These are phyloP conservation scores for Ligustrum vulgare DNA, from an alignment of 257 asterid species.

Conservation along the genomic window DNA sequence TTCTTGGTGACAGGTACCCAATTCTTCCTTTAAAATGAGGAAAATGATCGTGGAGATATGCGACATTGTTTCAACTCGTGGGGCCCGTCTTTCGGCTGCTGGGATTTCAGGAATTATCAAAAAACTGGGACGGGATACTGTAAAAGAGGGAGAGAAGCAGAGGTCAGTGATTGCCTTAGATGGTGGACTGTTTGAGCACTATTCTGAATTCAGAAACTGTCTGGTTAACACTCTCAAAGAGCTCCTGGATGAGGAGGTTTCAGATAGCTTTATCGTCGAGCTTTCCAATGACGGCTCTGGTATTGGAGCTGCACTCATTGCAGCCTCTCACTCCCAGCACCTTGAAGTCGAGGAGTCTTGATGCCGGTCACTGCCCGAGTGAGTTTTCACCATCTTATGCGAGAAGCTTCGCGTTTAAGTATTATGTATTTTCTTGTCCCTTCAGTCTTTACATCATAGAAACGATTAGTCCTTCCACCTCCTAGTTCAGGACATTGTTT, in stretches of 20 bases:
- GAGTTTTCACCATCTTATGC: neutral
- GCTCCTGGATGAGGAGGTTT: slow-evolving; percentile 59
- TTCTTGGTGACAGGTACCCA: slow-evolving; percentile 45
- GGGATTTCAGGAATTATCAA: slow-evolving; percentile 74
- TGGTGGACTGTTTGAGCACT: slow-evolving; percentile 78
- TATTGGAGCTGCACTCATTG: slow-evolving; percentile 88
- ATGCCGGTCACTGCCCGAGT: slow-evolving; percentile 8
- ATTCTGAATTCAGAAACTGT: slow-evolving; percentile 60
- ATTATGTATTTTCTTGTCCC: slow-evolving; percentile 14
- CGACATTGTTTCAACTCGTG: slow-evolving; percentile 71
- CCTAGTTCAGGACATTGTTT: slow-evolving; percentile 13
- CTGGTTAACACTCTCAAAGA: slow-evolving; percentile 63
- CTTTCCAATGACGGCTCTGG: slow-evolving; percentile 86
- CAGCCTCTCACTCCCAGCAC: slow-evolving; percentile 85
- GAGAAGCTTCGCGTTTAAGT: neutral
- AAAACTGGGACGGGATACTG: slow-evolving; percentile 71
- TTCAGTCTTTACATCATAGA: neutral
- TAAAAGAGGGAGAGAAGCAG: slow-evolving; percentile 49
- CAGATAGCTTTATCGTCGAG: slow-evolving; percentile 33
- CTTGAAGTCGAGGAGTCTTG: slow-evolving; percentile 38
- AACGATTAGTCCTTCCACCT: neutral
- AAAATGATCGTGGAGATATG: slow-evolving; percentile 62
- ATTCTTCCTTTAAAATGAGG: slow-evolving; percentile 62
- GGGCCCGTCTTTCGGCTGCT: slow-evolving; percentile 86
- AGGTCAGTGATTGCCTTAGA: slow-evolving; percentile 74